Conservation (phyloP, 2,329 filamentous ascomycete species). For the Davidsoniella australis region DNA sequence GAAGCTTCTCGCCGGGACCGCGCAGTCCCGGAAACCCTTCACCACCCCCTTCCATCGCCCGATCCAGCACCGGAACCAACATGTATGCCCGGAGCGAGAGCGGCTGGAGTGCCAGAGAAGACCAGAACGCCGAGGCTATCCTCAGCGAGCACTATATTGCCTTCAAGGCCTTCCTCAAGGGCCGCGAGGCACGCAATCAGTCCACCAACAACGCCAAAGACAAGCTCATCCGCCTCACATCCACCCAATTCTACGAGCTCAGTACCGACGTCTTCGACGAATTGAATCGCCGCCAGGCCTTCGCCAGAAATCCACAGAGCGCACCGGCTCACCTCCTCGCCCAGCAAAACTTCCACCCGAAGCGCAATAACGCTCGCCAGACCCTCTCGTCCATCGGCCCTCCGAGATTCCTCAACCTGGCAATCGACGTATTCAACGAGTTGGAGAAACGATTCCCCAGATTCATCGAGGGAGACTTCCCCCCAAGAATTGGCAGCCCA, state of each 20-base stretch:
- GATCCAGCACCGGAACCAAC: slow-evolving; percentile 65
- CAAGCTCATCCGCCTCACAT: slow-evolving; percentile 76
- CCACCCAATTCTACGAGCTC: slow-evolving; percentile 90
- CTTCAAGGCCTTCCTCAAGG: slow-evolving; percentile 58
- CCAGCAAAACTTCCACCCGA: slow-evolving; percentile 84
- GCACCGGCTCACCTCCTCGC: slow-evolving; percentile 63
- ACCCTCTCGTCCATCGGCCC: slow-evolving; percentile 80
- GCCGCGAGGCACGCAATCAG: slow-evolving; percentile 52
- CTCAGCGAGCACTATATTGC: slow-evolving; percentile 68
- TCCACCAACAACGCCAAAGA: slow-evolving; percentile 82
- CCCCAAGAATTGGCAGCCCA: slow-evolving; percentile 50
- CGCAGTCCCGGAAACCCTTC: slow-evolving; percentile 51
- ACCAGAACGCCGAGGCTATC: slow-evolving; percentile 39
- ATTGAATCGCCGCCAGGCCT: slow-evolving; percentile 67
- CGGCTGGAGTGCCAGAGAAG: slow-evolving; percentile 40
- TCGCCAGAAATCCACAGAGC: slow-evolving; percentile 34
- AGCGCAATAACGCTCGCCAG: slow-evolving; percentile 92
- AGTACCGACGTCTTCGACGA: slow-evolving; percentile 98
- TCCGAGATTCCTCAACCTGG: slow-evolving; percentile 75
- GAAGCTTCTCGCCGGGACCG: slow-evolving; percentile 35
- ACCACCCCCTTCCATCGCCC: slow-evolving; percentile 72
- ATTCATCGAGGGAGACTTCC: slow-evolving; percentile 54
- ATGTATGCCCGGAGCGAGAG: slow-evolving; percentile 52
- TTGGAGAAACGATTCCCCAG: slow-evolving; percentile 77
- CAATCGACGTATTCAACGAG: slow-evolving; percentile 92